Evolutionary conservation across 1,139 yeast species (phyloP).

Genomic region (Taphrina betulina): DNA sequence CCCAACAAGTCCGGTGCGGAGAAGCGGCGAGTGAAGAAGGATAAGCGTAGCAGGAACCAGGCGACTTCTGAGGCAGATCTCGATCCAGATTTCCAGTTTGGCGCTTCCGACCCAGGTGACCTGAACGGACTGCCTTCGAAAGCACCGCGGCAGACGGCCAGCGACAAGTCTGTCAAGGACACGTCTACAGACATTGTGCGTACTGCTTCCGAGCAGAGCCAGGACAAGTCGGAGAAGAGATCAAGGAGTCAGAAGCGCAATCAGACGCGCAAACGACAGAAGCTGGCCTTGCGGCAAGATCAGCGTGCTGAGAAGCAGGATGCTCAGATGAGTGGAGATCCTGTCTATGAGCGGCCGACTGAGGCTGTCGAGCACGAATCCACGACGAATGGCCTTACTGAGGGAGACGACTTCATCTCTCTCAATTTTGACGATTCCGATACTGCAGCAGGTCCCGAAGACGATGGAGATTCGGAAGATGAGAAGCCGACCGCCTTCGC

Average conservation of each 20-base stretch:
- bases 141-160: no score
- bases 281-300: no score
- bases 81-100: slow-evolving; percentile 13
- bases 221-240: neutral
- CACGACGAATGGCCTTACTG: slow-evolving; percentile 12
- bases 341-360: no score
- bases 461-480: slow-evolving; percentile 47
- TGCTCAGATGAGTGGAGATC: no score
- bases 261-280: slow-evolving; percentile 3
- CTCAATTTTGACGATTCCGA: slow-evolving; percentile 52
- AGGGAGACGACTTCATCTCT: slow-evolving; percentile 56
- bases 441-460: slow-evolving; percentile 39
- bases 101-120: neutral
- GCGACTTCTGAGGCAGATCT: neutral
- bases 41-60: neutral
- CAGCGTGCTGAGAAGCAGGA: neutral
- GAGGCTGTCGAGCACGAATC: no score
- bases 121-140: no score
- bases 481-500: slow-evolving; percentile 37
- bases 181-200: no score
- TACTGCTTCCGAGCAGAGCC: slow-evolving; percentile 1
- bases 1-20: slow-evolving; percentile 5
- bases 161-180: no score
- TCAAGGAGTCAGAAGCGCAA: slow-evolving; percentile 3
- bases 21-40: slow-evolving; percentile 1